A percentile compares a stretch with the other conserved stretches of the same genome.
Conservation (phyloP, 2,329 filamentous ascomycete genomes). For the Xylaria sp. region DNA sequence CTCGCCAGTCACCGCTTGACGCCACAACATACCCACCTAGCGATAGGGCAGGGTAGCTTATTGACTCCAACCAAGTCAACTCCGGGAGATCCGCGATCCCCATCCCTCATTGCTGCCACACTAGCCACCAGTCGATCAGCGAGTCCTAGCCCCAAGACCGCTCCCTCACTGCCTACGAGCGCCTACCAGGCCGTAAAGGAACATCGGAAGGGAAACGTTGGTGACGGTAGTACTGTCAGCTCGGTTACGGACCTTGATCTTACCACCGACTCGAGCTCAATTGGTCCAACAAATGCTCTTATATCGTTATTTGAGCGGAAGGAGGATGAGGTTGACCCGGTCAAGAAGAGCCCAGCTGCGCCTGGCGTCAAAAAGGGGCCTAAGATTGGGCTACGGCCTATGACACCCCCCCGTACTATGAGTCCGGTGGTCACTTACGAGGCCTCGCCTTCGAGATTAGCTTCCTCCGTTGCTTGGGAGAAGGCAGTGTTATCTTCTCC, state of each 20-base stretch:
- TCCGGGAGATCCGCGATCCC: slow-evolving; percentile 52
- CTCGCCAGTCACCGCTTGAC: slow-evolving; percentile 31
- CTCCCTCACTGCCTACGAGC: slow-evolving; percentile 28
- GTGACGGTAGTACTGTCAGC: slow-evolving; percentile 38
- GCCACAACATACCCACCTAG: slow-evolving; percentile 26
- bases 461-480: slow-evolving; percentile 31
- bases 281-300: slow-evolving; percentile 66
- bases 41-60: slow-evolving; percentile 23
- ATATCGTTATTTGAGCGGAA: slow-evolving; percentile 72
- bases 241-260: slow-evolving; percentile 43
- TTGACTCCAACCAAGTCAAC: slow-evolving; percentile 28
- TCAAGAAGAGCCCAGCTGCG: slow-evolving; percentile 33
- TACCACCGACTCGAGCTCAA: slow-evolving; percentile 60
- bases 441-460: slow-evolving; percentile 33
- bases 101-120: slow-evolving; percentile 66
- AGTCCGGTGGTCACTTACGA: slow-evolving; percentile 36
- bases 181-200: slow-evolving; percentile 30
- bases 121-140: slow-evolving; percentile 66
- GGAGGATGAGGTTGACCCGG: slow-evolving; percentile 32
- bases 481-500: slow-evolving; percentile 27
- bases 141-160: slow-evolving; percentile 54
- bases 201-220: slow-evolving; percentile 40
- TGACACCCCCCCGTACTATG: slow-evolving; percentile 42
- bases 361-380: slow-evolving; percentile 42
- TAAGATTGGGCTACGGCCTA: slow-evolving; percentile 35